These are phyloP conservation scores for Acanthamoeba triangularis DNA, from an alignment of 208 protist species.

Conservation along the genomic window DNA sequence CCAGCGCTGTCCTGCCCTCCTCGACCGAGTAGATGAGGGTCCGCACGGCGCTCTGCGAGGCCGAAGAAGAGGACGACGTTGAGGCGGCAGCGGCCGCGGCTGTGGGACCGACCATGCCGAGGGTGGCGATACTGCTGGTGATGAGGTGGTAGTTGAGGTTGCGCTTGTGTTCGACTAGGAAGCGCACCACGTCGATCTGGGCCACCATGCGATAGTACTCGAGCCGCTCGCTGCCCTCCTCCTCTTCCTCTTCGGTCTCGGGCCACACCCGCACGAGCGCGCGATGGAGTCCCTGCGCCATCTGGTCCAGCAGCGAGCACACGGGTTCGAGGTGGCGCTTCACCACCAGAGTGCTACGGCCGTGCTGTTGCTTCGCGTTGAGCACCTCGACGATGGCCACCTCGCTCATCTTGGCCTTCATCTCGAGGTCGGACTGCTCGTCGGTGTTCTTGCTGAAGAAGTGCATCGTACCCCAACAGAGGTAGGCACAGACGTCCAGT, in stretches of 20 bases:
- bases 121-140: neutral
- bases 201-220: conserved; percentile 48
- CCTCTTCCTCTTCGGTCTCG: neutral
- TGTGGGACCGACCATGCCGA: neutral
- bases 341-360: neutral
- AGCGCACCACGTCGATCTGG: conserved; percentile 45
- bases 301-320: conserved; percentile 23
- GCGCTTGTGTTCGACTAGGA: conserved; percentile 3
- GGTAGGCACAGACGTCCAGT: conserved; percentile 12
- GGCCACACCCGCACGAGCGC: conserved; percentile 48
- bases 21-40: conserved; percentile 28
- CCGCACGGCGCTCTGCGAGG: neutral
- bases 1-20: conserved; percentile 28
- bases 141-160: conserved; percentile 55
- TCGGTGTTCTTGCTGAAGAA: neutral
- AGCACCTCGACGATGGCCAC: neutral
- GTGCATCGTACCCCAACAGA: conserved; percentile 27
- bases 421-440: neutral
- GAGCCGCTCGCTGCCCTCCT: neutral
- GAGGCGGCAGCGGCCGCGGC: neutral
- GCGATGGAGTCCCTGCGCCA: conserved; percentile 16
- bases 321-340: conserved; percentile 40
- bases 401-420: conserved; percentile 39
- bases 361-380: neutral
- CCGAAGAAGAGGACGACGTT: neutral